Evolutionary conservation across 2,329 filamentous ascomycete genomes (phyloP), one percentile per base, ranked within the genome.

Genomic region (Epichloe sibirici): DNA sequence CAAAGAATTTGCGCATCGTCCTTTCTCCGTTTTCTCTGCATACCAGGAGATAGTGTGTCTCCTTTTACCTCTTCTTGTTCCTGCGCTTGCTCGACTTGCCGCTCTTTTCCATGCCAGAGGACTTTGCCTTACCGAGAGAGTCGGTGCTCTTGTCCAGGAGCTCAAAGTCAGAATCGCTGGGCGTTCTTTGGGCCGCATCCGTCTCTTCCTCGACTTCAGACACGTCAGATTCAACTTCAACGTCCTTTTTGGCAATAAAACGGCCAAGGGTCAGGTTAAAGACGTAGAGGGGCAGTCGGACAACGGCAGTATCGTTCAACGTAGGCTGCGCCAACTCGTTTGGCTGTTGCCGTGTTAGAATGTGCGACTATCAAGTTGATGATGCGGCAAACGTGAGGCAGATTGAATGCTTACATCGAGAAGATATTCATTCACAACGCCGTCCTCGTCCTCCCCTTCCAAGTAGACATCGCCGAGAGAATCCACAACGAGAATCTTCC

Each of bases 401-500:
- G 43, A 23, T 15, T 39, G n/a, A 13, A 21, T 8, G 79, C 86
- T 76, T 71, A 96, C 83, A 66, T 98, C 91, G 55, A 98, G 82
- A 57, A 96, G 73, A 65, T 85, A 95, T 65, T 96, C 88, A 59
- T 86, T 80, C 35, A 82, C 78, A 52, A 87, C 82, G 51, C 93
- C 93, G 25, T 96, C 88, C 59, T 90, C 90, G 49, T 89, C 88
- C 61, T 88, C 79, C 64, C 95, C 88, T 69, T 97, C 90, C n/a
- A 98, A 75, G 65, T 88, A 98, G 12, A 98, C 93, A 61, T 96
- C 90, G 31, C 93, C 93, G 9, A 85, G 74, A 0, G 88, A 88
- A 69, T 98, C 91, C 4, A 98, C 93, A 52, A 98, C 85, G 39
- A 98, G 74, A 1, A 95, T 77, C 74, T 97, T 98, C 59, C 93